Base-by-base conservation (phyloP, 2,329 filamentous ascomycete genomes). In the Claviceps pazoutovae region DNA sequence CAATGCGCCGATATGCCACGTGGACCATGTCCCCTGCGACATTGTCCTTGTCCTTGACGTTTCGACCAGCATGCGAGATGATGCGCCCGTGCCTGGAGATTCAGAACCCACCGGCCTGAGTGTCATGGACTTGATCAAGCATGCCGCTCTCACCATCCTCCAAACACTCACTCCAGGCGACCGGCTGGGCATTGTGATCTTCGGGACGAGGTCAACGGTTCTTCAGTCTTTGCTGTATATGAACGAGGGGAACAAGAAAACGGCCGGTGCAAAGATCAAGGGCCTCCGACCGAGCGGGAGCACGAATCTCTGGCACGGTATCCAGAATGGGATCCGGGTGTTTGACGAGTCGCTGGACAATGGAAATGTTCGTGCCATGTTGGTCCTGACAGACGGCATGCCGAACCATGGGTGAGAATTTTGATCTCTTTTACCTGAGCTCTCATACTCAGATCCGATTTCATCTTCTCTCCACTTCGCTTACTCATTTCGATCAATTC, bases 31-130 rank as follows among this genome's bases (percentile, higher is more conserved):
- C 0, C 73, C 77, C 2, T 80, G 75, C 59, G 79, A 82, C 54
- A 75, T 83, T 36, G 78, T 81, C 2, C 69, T 83, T 2, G 78
- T 78, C 16, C 80, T 83, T 51, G 79, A 83, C 58, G 69, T 81
- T 14, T 83, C 79, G 0, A 70, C 67, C 0, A 81, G 77, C 62
- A 83, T 83, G 79, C 49, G 53, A 1, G 50, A 54, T 0, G 57
- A 63, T 1, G 78, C 78, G 0, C 74, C 73, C 0, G 67, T 74
- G 0, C 74, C 76, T 0, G 70, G 69, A 14, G 66, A 71, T 5
- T 59, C 63, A 16, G 75, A 80, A 55, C 59, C 69, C 19, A 71
- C 71, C 1, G 78, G 78, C 0, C 64, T 82, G 0, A 74, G 72
- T 0, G 69, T 82, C 1, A 61, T 83, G 21, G 80, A 83, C 56